phyloP scores from a whole-genome alignment of 345 rosid genomes.

The Erucastrum elatum region DNA sequence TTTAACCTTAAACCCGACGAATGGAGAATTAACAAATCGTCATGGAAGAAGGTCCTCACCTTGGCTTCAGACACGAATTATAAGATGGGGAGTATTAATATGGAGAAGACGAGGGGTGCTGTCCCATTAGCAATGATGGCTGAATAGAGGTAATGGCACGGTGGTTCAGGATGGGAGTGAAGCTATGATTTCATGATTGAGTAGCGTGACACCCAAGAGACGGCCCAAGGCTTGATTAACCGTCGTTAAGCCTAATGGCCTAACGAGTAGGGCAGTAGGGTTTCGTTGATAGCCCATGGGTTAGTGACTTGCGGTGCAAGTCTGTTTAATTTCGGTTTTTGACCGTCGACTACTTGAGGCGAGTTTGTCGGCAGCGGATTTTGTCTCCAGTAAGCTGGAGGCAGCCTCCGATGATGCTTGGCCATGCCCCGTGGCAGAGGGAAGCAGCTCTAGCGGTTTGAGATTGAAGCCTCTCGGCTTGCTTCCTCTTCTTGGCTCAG shows the following conservation, averaged over 20 bases:
- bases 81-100: not conserved
- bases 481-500: slow-evolving; percentile 2
- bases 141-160: not conserved
- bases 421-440: not conserved
- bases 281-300: not conserved
- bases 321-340: not conserved
- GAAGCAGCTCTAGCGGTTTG: not conserved
- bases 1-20: not conserved
- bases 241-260: not conserved
- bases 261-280: not conserved
- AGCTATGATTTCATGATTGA: not conserved
- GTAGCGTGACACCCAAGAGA: not conserved
- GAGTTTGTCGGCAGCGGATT: not conserved
- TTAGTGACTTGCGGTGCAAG: not conserved
- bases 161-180: not conserved
- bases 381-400: not conserved
- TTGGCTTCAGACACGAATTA: not conserved
- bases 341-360: not conserved
- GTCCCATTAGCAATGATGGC: not conserved
- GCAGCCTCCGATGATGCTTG: not conserved
- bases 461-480: not conserved
- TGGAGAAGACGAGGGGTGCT: not conserved
- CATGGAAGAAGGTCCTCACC: not conserved
- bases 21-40: not conserved
- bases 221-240: not conserved